Evolutionary conservation across 2,329 filamentous ascomycete genomes (phyloP), one percentile per base, ranked within the genome.

Genomic region (Tolypocladium album): DNA sequence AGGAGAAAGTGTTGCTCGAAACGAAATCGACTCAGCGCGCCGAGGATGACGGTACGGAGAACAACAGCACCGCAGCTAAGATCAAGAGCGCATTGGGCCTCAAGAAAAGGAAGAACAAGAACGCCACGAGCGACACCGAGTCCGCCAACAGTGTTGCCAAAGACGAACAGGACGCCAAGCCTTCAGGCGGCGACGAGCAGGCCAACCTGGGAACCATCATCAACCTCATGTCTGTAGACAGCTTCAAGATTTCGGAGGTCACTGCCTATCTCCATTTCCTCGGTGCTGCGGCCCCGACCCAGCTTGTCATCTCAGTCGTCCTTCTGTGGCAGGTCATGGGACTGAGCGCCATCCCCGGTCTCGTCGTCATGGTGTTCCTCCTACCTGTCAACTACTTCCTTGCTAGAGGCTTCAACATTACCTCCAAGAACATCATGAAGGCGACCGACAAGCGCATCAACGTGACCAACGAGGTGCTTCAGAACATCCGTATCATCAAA

Each of bases 221-320:
- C 78, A 99, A 97, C 73, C 80, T 99, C 65, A 99, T 99, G 94
- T 95, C 94, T 13, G 95, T 99, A 47, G 95, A 99, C 78, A 97
- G 93, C 56, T 97, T 97, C 84, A 99, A 99, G 76, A 91, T 99
- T 59, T 89, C 90, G 63, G 94, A 99, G 71, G 88, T 96, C 61
- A 94, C 91, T 43, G 89, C 93, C 0, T 99, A 99, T 71, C 79
- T 99, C 39, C 94, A 99, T 74, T 99, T 96, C 74, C 79, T 99
- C n/a, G 89, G 93, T 79, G 93, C 92, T 0, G 87, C 89, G 62
- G 92, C 93, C 1, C 94, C 94, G 0, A 89, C 94, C 0, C 92
- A 97, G 74, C 83, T 99, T 45, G 76, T 89, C 55, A 84, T 97
- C 55, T 90, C 92, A 6, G 81, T 97, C 62, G 78, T 83, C 22